These are phyloP conservation scores for Colletotrichum sp. DNA, from an alignment of 2,329 filamentous ascomycete species.

Conservation along the genomic window DNA sequence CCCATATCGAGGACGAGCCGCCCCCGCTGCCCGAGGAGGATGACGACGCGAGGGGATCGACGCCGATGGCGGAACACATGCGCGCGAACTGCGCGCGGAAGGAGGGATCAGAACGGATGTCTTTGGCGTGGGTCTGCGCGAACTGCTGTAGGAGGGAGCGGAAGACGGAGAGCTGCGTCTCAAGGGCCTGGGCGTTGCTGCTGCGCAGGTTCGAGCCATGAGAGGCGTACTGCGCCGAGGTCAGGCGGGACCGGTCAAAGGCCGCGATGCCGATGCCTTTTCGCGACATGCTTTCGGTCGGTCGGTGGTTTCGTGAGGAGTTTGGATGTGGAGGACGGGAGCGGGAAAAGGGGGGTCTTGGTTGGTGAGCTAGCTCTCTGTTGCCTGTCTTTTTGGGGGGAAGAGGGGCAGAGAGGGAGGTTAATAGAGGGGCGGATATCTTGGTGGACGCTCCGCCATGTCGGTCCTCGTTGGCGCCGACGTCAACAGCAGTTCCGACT, in stretches of 20 bases:
- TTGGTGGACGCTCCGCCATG: background rate
- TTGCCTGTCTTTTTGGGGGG: background rate
- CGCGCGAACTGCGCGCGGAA: conserved; percentile 97
- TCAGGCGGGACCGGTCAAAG: conserved; percentile 84
- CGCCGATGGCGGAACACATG: conserved; percentile 97
- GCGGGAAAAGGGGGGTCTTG: background rate
- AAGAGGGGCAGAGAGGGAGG: background rate
- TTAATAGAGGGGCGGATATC: conserved; percentile 1
- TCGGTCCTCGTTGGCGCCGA: background rate
- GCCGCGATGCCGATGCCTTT: conserved; percentile 90
- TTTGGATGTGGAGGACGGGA: background rate
- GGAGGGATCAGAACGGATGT: conserved; percentile 92
- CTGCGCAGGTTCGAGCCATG: conserved; percentile 89
- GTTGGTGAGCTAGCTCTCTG: background rate
- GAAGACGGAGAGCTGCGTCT: conserved; percentile 95
- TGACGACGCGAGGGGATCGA: conserved; percentile 80
- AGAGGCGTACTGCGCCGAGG: conserved; percentile 86
- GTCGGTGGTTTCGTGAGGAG: background rate
- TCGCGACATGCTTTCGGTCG: conserved; percentile 59
- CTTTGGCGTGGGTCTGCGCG: conserved; percentile 90
- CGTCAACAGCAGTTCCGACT: background rate
- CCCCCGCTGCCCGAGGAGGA: conserved; percentile 40
- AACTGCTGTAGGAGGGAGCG: conserved; percentile 95
- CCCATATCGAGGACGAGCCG: conserved; percentile 78
- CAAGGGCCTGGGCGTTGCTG: conserved; percentile 82